Conservation (phyloP, 2,329 filamentous ascomycete genomes). For the Calonectria leucothoes region DNA sequence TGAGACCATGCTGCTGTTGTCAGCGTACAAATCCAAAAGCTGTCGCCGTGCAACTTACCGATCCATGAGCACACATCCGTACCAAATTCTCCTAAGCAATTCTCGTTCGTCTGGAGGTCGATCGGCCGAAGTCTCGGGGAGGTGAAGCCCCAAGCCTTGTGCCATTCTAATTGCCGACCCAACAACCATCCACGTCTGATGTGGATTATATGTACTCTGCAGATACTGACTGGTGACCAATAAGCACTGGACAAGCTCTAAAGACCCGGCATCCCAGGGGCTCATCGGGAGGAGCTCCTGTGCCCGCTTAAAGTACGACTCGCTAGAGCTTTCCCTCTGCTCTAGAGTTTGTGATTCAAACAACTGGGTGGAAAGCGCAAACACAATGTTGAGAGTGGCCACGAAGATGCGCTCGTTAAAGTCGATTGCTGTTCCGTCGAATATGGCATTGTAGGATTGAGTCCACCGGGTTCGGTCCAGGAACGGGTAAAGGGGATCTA, state of each 20-base stretch:
- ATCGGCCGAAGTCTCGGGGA: slow-evolving; percentile 50
- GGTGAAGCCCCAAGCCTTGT: slow-evolving; percentile 58
- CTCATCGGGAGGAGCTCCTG: slow-evolving; percentile 55
- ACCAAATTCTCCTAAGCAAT: slow-evolving; percentile 47
- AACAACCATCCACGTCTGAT: slow-evolving; percentile 62
- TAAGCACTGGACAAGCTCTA: slow-evolving; percentile 58
- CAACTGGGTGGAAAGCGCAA: slow-evolving; percentile 58
- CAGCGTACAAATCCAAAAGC: neutral
- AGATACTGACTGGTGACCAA: slow-evolving; percentile 61
- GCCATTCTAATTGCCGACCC: slow-evolving; percentile 59
- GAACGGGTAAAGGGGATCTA: slow-evolving; percentile 60
- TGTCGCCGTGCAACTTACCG: slow-evolving; percentile 39
- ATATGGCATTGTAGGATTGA: slow-evolving; percentile 53
- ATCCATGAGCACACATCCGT: slow-evolving; percentile 53
- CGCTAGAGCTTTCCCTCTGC: slow-evolving; percentile 54
- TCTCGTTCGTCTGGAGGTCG: slow-evolving; percentile 38
- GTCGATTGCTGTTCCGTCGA: slow-evolving; percentile 50
- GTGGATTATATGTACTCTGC: slow-evolving; percentile 59
- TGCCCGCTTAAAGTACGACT: slow-evolving; percentile 55
- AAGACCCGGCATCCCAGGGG: slow-evolving; percentile 55
- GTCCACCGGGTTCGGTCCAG: slow-evolving; percentile 52
- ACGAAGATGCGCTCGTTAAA: slow-evolving; percentile 56
- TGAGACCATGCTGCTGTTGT: slow-evolving; percentile 45
- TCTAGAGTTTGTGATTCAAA: slow-evolving; percentile 52
- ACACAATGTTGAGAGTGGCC: slow-evolving; percentile 58